Conservation (phyloP, 768 basidiomycete species). For the Tulasnella calospora region DNA sequence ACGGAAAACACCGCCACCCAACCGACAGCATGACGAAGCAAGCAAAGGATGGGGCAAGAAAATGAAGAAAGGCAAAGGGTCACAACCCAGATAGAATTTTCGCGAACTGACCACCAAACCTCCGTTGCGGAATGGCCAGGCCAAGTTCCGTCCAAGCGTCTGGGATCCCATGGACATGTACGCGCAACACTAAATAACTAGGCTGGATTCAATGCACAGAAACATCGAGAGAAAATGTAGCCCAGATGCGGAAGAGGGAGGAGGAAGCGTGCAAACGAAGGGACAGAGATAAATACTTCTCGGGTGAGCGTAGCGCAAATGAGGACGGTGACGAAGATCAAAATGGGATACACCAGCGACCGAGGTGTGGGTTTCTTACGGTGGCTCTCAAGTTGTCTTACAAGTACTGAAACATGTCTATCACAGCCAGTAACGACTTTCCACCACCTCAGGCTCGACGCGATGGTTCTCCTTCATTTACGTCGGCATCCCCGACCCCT, state of each 20-base stretch:
- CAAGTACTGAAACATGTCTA: neutral
- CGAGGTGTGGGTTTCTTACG: neutral
- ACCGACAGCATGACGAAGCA: conserved; percentile 29
- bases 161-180: conserved; percentile 82
- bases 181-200: conserved; percentile 81
- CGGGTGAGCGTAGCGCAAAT: conserved; percentile 36
- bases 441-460: conserved; percentile 13
- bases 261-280: conserved; percentile 46
- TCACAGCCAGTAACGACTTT: neutral
- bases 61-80: conserved; percentile 67
- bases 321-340: too few species aligned
- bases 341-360: conserved; percentile 2
- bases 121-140: conserved; percentile 2
- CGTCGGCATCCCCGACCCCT: conserved; percentile 8
- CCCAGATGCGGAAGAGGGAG: conserved; percentile 54
- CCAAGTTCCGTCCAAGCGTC: conserved; percentile 32
- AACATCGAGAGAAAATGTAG: conserved; percentile 70
- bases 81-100: conserved; percentile 16
- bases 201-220: conserved; percentile 79
- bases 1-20: neutral
- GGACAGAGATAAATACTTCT: conserved; percentile 50
- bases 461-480: neutral
- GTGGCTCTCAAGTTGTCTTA: too few species aligned
- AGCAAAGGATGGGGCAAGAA: conserved; percentile 78
- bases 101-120: neutral